phyloP scores from a whole-genome alignment of 352 stramenopile genomes.

The Albugo laibachii region DNA sequence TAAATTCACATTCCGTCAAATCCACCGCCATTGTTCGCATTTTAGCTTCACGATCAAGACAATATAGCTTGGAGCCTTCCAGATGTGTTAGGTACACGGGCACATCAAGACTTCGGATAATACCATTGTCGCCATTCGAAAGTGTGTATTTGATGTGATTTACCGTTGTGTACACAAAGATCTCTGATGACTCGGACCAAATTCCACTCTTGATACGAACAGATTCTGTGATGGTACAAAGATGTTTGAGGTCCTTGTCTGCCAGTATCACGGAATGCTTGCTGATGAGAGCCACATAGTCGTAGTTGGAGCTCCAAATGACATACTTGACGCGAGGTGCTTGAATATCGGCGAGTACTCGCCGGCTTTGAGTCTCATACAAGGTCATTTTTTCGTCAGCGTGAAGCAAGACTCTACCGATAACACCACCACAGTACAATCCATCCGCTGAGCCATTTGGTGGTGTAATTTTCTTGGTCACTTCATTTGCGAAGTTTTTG shows the following conservation, averaged over 20 bases:
- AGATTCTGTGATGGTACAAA: slow-evolving; percentile 94
- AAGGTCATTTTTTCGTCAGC: slow-evolving; percentile 95
- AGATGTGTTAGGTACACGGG: slow-evolving; percentile 94
- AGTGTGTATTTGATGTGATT: slow-evolving; percentile 89
- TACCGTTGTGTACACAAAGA: slow-evolving; percentile 98
- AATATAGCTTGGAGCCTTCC: slow-evolving; percentile 89
- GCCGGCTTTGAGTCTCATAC: slow-evolving; percentile 95
- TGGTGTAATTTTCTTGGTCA: slow-evolving; percentile 94
- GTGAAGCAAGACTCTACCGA: slow-evolving; percentile 93
- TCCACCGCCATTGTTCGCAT: slow-evolving; percentile 93
- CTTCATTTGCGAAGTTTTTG: slow-evolving; percentile 98
- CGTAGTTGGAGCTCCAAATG: slow-evolving; percentile 93
- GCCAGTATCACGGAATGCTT: slow-evolving; percentile 96
- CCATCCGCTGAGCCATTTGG: slow-evolving; percentile 89
- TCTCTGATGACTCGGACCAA: slow-evolving; percentile 82
- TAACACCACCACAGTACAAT: slow-evolving; percentile 91
- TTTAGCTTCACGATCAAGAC: slow-evolving; percentile 94
- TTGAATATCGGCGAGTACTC: slow-evolving; percentile 91
- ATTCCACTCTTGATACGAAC: slow-evolving; percentile 90
- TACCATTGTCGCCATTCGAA: slow-evolving; percentile 88
- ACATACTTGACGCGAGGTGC: slow-evolving; percentile 95
- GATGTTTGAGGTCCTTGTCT: slow-evolving; percentile 94
- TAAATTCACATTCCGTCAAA: slow-evolving; percentile 98
- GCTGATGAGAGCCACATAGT: slow-evolving; percentile 92
- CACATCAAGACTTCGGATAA: slow-evolving; percentile 95